Base-by-base conservation (phyloP, 345 rosid genomes). In the Lepidium aucheri region DNA sequence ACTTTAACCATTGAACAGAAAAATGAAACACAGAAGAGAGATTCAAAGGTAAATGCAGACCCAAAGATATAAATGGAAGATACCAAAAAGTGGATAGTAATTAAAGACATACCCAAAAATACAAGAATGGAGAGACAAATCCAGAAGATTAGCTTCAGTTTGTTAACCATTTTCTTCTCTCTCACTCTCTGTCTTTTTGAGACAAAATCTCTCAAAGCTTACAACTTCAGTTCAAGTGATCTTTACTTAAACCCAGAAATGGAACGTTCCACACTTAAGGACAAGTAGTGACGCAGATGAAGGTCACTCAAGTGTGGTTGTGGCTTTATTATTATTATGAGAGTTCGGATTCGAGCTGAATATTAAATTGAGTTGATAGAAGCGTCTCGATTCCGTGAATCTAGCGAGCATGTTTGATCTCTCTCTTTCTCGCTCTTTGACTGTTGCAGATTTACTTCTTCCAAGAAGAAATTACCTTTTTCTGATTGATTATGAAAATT, bases 331-430 rank as follows among this genome's bases (percentile, higher is more conserved):
- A 9, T 46, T 20, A 24, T 24, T 20, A 22, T 62, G 61, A 68
- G 17, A 39, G 74, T 44, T 63, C 78, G 74, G 78, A 74, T 56
- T 74, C 33, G 30, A 74, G 74, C 63, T 14, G 12, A 63, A 39
- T 68, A 68, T 74, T 10, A 55, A 63, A 32, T 63, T 15, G 41
- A n/a, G 26, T 74, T 68, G 6, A 63, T 74, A 54, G 13, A 61
- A 74, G 32, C 53, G 70, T 42, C 74, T 74, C 70, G 74, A 69
- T 62, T 74, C 78, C 78, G 78, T 46, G 53, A 55, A 46, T 55
- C 30, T 38, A 40, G 65, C 70, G 38, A 50, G 70, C 61, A 68
- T 74, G 66, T 68, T 47, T 63, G 44, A 43, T 39, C 64, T 55
- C 57, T 36, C 49, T 59, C 69, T 61, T 50, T 71, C 62, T 52